Conservation (phyloP, 495 filamentous ascomycete species). For the Patellaria atrata region DNA sequence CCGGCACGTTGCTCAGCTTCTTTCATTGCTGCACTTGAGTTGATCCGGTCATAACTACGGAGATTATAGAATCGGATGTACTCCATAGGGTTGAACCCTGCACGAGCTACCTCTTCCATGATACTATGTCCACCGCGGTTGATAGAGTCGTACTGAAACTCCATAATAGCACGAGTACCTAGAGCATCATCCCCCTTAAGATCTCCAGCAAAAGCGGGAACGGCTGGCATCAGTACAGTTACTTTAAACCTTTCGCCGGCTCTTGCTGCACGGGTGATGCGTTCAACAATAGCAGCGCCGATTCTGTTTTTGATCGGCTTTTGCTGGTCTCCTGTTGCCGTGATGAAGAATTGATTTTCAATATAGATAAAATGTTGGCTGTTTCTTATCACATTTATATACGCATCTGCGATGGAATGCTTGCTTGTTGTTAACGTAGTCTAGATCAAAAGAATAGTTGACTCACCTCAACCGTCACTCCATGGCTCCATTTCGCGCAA, state of each 20-base stretch:
- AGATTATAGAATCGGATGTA: conserved; percentile 96
- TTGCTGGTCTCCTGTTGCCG: conserved; percentile 62
- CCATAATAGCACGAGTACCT: conserved; percentile 88
- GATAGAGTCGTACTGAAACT: conserved; percentile 83
- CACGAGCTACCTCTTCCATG: conserved; percentile 58
- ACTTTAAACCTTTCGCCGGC: conserved; percentile 66
- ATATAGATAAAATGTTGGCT: conserved; percentile 84
- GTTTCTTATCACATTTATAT: conserved; percentile 65
- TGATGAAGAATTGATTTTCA: conserved; percentile 98
- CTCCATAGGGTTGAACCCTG: conserved; percentile 55
- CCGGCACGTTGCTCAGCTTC: conserved; percentile 51
- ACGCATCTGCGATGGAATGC: conserved; percentile 84
- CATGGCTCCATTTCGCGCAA: conserved; percentile 57
- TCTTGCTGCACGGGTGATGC: conserved; percentile 64
- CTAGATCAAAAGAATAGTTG: background rate
- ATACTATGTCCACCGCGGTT: conserved; percentile 80
- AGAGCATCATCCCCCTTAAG: conserved; percentile 63
- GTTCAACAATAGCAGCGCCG: conserved; percentile 74
- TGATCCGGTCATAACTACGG: conserved; percentile 84
- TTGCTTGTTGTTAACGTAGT: conserved; percentile 22
- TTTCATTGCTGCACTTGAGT: conserved; percentile 49
- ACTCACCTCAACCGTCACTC: conserved; percentile 37
- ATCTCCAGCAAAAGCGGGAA: conserved; percentile 87
- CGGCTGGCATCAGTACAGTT: conserved; percentile 71
- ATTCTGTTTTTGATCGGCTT: conserved; percentile 76